Evolutionary conservation across 352 stramenopile species (phyloP), one percentile per base, ranked within the genome.

Genomic region (Globisporangium polare): DNA sequence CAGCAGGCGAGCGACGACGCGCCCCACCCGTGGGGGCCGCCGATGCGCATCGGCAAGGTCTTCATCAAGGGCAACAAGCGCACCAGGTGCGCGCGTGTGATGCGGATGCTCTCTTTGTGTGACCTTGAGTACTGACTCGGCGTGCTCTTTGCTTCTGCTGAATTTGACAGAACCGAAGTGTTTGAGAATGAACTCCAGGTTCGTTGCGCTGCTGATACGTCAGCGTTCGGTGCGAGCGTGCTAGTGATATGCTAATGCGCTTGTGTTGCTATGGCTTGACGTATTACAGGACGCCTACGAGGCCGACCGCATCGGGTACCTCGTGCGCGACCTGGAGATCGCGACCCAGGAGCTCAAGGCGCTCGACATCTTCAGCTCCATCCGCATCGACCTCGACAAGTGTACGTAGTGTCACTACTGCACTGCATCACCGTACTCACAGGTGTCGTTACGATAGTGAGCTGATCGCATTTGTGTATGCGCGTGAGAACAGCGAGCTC

Each of bases 111-210:
- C 2, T 18, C 4, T 31, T 18, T 35, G 37, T 8, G 22, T 31
- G 20, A 18, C 6, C n/a, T 12, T 43, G 41, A 8, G n/a, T 31
- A 12, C n/a, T 54, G 20, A 31, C 20, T 15, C 5, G 27, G 17
- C 3, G 22, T 43, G 29, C 27, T 31, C 18, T 55, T 20, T 56
- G 13, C 24, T 26, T 49, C 18, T 17, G 69, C 53, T 27, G 31
- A 35, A 50, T 26, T 3, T 31, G 15, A 22, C 61, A 95, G 87
- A 58, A 73, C 85, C 12, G 67, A 92, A 52, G 80, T 95, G 61
- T 94, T 95, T 67, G 87, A 95, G 58, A 88, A 91, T 47, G 85
- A 95, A 54, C 74, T 95, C 0, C 85, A 95, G 77, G 82, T 89
- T 37, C 43, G 53, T 47, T 43, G 29, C 5, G 26, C 8, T 26